Conservation (phyloP, 2,329 filamentous ascomycete genomes). For the Botrytis deweyae region DNA sequence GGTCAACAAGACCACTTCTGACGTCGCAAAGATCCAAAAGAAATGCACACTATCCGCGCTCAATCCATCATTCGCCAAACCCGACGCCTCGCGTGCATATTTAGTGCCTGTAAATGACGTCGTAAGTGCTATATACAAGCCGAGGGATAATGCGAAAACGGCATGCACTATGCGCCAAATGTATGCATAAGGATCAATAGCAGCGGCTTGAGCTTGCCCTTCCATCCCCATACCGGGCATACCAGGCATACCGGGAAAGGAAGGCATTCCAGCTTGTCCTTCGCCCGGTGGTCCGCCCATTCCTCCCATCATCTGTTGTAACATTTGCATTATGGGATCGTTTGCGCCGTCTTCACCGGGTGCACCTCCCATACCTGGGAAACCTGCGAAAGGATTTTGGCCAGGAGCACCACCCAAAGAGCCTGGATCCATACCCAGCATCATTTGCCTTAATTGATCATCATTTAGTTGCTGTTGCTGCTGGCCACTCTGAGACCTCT, state of each 20-base stretch:
- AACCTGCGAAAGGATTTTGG: conserved; percentile 24
- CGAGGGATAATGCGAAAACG: conserved; percentile 67
- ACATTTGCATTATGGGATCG: conserved; percentile 73
- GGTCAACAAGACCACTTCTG: conserved; percentile 70
- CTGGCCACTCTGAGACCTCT: conserved; percentile 36
- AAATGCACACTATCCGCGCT: conserved; percentile 52
- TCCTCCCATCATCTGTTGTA: conserved; percentile 67
- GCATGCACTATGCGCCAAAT: conserved; percentile 75
- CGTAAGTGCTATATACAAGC: conserved; percentile 66
- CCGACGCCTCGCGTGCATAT: conserved; percentile 41
- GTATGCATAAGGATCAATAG: conserved; percentile 47
- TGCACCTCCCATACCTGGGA: conserved; percentile 34
- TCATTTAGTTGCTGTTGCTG: conserved; percentile 47
- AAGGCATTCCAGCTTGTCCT: conserved; percentile 38
- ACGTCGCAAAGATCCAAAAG: conserved; percentile 80
- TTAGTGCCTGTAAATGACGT: conserved; percentile 69
- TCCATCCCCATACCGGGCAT: conserved; percentile 14
- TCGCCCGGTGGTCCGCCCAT: conserved; percentile 44
- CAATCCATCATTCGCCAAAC: conserved; percentile 29
- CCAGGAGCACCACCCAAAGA: conserved; percentile 31
- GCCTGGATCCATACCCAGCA: conserved; percentile 55
- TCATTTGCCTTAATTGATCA: conserved; percentile 63
- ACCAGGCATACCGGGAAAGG: conserved; percentile 43
- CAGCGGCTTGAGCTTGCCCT: conserved; percentile 34
- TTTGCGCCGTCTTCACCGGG: conserved; percentile 39